A percentile compares a stretch with the other conserved stretches of the same genome.
Evolutionary conservation across 1,284 basidiomycete species (phyloP).

Genomic region (Calocybe gambosa): DNA sequence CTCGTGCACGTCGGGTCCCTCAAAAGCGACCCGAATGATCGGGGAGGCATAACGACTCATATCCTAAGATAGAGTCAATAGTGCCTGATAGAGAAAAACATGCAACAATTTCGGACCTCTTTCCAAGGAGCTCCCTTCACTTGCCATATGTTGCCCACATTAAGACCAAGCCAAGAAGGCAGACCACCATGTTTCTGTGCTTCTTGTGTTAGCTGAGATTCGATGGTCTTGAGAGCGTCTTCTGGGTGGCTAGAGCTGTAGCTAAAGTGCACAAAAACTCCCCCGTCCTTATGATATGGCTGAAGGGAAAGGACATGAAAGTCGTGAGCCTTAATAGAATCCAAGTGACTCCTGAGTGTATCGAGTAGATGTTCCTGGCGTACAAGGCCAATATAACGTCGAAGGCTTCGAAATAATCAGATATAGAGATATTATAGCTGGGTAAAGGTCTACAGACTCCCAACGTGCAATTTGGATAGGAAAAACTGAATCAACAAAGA

Average conservation of each 20-base stretch:
- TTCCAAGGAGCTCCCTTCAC: slow-evolving; percentile 81
- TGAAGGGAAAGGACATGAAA: slow-evolving; percentile 57
- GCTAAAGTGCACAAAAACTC: slow-evolving; percentile 79
- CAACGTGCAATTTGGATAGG: slow-evolving; percentile 34
- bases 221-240: slow-evolving; percentile 40
- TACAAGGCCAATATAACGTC: slow-evolving; percentile 53
- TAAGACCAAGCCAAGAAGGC: slow-evolving; percentile 58
- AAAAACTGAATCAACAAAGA: slow-evolving; percentile 38
- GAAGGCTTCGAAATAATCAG: slow-evolving; percentile 31
- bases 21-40: slow-evolving; percentile 73
- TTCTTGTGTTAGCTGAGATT: slow-evolving; percentile 39
- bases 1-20: slow-evolving; percentile 81
- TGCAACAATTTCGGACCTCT: slow-evolving; percentile 48
- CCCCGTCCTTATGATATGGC: slow-evolving; percentile 73
- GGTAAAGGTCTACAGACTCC: slow-evolving; percentile 29
- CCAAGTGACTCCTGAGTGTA: slow-evolving; percentile 42
- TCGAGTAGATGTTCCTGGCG: slow-evolving; percentile 50
- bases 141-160: slow-evolving; percentile 62
- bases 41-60: slow-evolving; percentile 76
- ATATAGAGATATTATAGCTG: neutral
- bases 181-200: slow-evolving; percentile 46
- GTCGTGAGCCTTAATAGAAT: slow-evolving; percentile 41
- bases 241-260: slow-evolving; percentile 43
- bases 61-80: slow-evolving; percentile 47
- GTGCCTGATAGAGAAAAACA: slow-evolving; percentile 3